phyloP scores from a whole-genome alignment of 1,284 basidiomycete genomes.

The Cerrena zonata region DNA sequence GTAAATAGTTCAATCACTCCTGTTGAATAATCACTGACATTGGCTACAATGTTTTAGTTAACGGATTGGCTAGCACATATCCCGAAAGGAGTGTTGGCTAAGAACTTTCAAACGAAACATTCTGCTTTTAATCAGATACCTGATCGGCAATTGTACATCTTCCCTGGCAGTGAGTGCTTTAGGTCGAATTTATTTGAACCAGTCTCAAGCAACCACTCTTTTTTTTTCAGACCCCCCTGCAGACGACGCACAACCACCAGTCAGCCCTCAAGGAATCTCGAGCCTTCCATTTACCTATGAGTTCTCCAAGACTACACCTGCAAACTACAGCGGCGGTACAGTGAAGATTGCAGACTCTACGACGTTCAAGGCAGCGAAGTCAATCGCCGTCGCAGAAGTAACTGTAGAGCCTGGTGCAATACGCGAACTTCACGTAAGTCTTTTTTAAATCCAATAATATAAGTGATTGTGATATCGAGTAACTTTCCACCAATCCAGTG shows the following conservation, averaged over 20 bases:
- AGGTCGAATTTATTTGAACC: neutral
- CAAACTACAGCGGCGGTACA: constrained; percentile 43
- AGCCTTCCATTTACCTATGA: constrained; percentile 48
- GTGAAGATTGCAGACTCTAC: constrained; percentile 57
- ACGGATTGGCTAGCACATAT: constrained; percentile 64
- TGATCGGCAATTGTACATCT: constrained; percentile 47
- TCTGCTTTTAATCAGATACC: constrained; percentile 52
- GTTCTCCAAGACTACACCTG: constrained; percentile 41
- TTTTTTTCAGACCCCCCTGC: constrained; percentile 14
- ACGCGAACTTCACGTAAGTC: constrained; percentile 49
- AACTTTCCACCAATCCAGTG: constrained; percentile 59
- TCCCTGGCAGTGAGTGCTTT: constrained; percentile 40
- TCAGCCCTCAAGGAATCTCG: constrained; percentile 35
- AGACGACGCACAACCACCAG: constrained; percentile 14
- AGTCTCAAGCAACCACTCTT: neutral
- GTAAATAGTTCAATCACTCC: constrained; percentile 22
- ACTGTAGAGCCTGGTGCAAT: constrained; percentile 53
- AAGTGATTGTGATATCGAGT: neutral
- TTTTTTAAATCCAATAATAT: neutral
- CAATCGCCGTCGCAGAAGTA: constrained; percentile 55
- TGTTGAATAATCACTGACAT: constrained; percentile 19
- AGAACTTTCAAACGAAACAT: constrained; percentile 57
- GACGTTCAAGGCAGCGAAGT: constrained; percentile 50
- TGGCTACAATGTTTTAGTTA: constrained; percentile 29
- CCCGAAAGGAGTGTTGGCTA: constrained; percentile 55